These are phyloP conservation scores for Theileria orientalis DNA, from an alignment of 169 alveolate species.

Conservation along the genomic window DNA sequence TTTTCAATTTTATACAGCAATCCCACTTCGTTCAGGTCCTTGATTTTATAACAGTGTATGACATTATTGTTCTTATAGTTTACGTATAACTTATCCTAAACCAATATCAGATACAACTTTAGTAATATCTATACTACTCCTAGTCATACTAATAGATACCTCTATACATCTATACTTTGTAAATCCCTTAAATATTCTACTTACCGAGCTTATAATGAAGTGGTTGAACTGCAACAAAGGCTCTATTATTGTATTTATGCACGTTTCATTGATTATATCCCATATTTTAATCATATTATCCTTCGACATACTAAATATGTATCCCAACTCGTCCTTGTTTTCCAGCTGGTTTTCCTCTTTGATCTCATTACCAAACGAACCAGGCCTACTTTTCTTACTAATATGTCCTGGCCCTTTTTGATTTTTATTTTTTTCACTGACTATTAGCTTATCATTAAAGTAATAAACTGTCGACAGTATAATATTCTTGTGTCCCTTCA, in stretches of 20 bases:
- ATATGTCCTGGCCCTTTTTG: too few species aligned
- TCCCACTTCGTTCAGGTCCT: background rate
- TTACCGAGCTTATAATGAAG: slow-evolving; percentile 72
- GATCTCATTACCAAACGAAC: too few species aligned
- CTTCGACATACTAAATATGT: slow-evolving; percentile 76
- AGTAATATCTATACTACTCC: too few species aligned
- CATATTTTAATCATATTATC: slow-evolving; percentile 84
- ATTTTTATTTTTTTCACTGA: slow-evolving; percentile 18
- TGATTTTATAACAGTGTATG: background rate
- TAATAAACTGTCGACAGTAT: slow-evolving; percentile 65
- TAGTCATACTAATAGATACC: too few species aligned
- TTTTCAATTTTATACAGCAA: background rate
- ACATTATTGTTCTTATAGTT: background rate
- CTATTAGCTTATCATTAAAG: slow-evolving; percentile 11
- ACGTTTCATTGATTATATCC: slow-evolving; percentile 79
- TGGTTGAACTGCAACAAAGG: slow-evolving; percentile 49
- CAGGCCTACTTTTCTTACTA: too few species aligned
- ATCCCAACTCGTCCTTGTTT: slow-evolving; percentile 35
- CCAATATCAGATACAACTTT: too few species aligned
- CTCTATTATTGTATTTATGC: slow-evolving; percentile 83
- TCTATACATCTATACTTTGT: background rate
- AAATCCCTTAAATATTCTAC: slow-evolving; percentile 32
- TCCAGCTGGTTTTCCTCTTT: too few species aligned
- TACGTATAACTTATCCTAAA: background rate
- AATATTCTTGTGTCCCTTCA: slow-evolving; percentile 79